Conservation (phyloP, 2,329 filamentous ascomycete species). For the Penicillium vulpinum region DNA sequence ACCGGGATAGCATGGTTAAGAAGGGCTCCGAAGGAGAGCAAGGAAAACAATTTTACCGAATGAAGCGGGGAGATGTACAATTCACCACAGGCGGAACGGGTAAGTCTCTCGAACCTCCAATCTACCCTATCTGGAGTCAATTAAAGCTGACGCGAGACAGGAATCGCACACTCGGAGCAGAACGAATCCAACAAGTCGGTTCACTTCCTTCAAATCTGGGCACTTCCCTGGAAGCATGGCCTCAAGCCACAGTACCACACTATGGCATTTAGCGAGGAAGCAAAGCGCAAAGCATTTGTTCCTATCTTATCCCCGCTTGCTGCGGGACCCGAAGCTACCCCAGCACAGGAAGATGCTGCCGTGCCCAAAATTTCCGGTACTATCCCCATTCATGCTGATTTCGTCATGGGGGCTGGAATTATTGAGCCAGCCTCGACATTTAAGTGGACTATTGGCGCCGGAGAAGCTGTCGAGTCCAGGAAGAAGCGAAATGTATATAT, state of each 20-base stretch:
- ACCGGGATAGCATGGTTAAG: conserved; percentile 80
- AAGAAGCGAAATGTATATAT: conserved; percentile 70
- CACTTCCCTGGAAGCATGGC: conserved; percentile 71
- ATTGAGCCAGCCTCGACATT: conserved; percentile 66
- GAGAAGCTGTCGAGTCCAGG: conserved; percentile 37
- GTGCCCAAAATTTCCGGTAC: conserved; percentile 63
- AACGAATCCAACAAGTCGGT: conserved; percentile 72
- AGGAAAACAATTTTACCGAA: conserved; percentile 64
- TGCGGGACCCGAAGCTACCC: conserved; percentile 62
- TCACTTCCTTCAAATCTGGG: conserved; percentile 90
- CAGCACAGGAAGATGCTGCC: conserved; percentile 63
- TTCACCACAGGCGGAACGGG: conserved; percentile 85
- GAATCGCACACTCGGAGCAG: conserved; percentile 77
- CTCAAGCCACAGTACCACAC: conserved; percentile 77
- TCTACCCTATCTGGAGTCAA: conserved; percentile 5
- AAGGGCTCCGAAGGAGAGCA: conserved; percentile 63
- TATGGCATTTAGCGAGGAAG: conserved; percentile 67
- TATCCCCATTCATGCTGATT: conserved; percentile 81
- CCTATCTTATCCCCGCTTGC: conserved; percentile 74
- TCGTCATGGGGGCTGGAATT: conserved; percentile 78
- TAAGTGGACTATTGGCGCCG: conserved; percentile 68
- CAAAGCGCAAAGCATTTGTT: conserved; percentile 70
- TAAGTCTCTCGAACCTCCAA: conserved; percentile 28
- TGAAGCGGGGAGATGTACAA: conserved; percentile 80
- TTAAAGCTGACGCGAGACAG: conserved; percentile 28